Conservation (phyloP, 2,329 filamentous ascomycete species). For the Pseudocercospora macadamiae region DNA sequence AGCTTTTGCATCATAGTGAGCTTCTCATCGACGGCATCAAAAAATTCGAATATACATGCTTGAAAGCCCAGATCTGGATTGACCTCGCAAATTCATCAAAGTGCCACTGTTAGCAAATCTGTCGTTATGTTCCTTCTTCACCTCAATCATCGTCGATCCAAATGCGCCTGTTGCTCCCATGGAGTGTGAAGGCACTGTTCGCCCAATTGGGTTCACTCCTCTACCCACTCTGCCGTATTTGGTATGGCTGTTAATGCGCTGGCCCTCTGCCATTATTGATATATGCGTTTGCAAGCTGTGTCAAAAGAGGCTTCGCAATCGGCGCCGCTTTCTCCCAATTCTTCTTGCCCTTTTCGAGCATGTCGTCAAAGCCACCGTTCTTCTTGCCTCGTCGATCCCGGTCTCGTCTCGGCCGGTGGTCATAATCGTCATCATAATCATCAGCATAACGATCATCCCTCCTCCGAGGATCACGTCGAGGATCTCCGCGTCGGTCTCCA, state of each 20-base stretch:
- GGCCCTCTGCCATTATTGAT: conserved; percentile 24
- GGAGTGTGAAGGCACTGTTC: conserved; percentile 3
- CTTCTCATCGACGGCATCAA: no score
- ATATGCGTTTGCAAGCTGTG: conserved; percentile 35
- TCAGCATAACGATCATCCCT: conserved; percentile 17
- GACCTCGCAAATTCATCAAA: no score
- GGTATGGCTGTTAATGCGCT: background rate
- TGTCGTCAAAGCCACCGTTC: conserved; percentile 26
- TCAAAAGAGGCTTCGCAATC: conserved; percentile 35
- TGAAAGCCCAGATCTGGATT: no score
- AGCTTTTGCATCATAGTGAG: no score
- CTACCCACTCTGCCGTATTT: background rate
- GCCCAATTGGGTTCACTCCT: conserved; percentile 2
- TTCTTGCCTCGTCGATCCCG: conserved; percentile 16
- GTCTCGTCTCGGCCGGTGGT: conserved; percentile 19
- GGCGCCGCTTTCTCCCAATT: conserved; percentile 36
- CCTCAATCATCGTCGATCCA: no score
- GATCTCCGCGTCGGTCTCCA: conserved; percentile 22
- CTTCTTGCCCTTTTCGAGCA: conserved; percentile 37
- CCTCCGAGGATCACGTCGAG: conserved; percentile 21
- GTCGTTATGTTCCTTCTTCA: no score
- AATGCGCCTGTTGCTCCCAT: background rate
- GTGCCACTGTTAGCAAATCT: no score
- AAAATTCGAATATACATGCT: no score
- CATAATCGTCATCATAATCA: conserved; percentile 24